Evolutionary conservation across 1,139 yeast genomes (phyloP).

Genomic region (Trichomonascaceae sp.): DNA sequence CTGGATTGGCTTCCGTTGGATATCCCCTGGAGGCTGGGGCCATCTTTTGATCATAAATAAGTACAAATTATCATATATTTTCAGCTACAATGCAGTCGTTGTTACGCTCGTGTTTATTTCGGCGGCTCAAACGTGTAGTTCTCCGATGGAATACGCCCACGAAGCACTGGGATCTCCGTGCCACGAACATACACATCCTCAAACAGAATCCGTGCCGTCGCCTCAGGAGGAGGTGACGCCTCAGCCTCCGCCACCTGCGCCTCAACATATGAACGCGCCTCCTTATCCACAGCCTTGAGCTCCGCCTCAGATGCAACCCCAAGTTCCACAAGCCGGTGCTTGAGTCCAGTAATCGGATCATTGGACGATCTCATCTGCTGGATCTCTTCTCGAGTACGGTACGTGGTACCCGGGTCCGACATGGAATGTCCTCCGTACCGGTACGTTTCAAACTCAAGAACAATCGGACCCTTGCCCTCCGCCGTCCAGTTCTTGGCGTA

Average conservation of each 20-base stretch:
- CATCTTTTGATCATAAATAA: no score
- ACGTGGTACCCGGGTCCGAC: slow-evolving; percentile 99
- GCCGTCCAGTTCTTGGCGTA: slow-evolving; percentile 95
- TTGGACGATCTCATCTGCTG: slow-evolving; percentile 98
- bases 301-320: slow-evolving; percentile 87
- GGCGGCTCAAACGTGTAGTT: slow-evolving; percentile 26
- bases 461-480: slow-evolving; percentile 91
- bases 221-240: slow-evolving; percentile 89
- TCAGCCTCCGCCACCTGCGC: slow-evolving; percentile 92
- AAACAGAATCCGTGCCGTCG: slow-evolving; percentile 84
- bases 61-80: no score
- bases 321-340: slow-evolving; percentile 70
- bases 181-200: slow-evolving; percentile 97
- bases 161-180: slow-evolving; percentile 76
- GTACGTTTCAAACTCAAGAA: slow-evolving; percentile 92
- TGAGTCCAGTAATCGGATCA: slow-evolving; percentile 95
- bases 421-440: slow-evolving; percentile 99
- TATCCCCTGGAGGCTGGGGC: no score
- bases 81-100: no score
- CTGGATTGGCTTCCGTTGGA: no score
- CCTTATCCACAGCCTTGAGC: slow-evolving; percentile 86
- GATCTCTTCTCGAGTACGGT: slow-evolving; percentile 98
- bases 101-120: no score
- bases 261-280: slow-evolving; percentile 89
- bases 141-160: slow-evolving; percentile 95